These are phyloP conservation scores for Bonnemaisonia californica DNA, from an alignment of 31 red algal genomes.

Conservation along the genomic window DNA sequence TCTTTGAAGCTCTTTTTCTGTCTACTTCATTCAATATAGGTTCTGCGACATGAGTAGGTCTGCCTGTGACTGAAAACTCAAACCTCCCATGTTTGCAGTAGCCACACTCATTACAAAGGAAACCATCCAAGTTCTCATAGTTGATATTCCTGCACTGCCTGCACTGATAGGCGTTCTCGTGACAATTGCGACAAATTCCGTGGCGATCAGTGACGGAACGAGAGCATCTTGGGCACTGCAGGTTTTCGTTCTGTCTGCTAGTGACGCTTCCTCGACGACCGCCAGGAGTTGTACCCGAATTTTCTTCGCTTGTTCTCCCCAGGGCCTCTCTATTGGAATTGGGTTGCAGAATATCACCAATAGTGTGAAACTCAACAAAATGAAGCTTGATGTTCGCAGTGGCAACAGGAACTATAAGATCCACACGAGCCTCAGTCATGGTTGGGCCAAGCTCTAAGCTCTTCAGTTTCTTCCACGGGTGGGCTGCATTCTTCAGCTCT, in stretches of 20 bases:
- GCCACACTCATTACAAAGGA: conserved; percentile 94
- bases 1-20: conserved; percentile 61
- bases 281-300: not conserved
- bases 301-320: conserved; percentile 10
- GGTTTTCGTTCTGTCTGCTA: conserved; percentile 37
- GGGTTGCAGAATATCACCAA: not conserved
- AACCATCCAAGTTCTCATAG: conserved; percentile 92
- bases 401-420: conserved; percentile 59
- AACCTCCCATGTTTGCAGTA: conserved; percentile 86
- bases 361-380: conserved; percentile 65
- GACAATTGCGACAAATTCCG: conserved; percentile 90
- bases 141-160: conserved; percentile 95
- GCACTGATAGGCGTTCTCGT: conserved; percentile 97
- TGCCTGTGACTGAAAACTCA: conserved; percentile 73
- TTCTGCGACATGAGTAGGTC: conserved; percentile 70
- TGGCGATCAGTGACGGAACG: conserved; percentile 80
- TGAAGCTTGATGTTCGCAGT: conserved; percentile 76
- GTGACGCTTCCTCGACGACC: not conserved
- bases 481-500: conserved; percentile 63
- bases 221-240: conserved; percentile 89
- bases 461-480: conserved; percentile 73
- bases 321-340: conserved; percentile 15
- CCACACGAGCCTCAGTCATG: conserved; percentile 49
- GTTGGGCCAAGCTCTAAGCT: conserved; percentile 40
- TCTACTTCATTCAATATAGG: conserved; percentile 75